phyloP scores from a whole-genome alignment of 2,329 filamentous ascomycete genomes.

The Fusarium sp. region DNA sequence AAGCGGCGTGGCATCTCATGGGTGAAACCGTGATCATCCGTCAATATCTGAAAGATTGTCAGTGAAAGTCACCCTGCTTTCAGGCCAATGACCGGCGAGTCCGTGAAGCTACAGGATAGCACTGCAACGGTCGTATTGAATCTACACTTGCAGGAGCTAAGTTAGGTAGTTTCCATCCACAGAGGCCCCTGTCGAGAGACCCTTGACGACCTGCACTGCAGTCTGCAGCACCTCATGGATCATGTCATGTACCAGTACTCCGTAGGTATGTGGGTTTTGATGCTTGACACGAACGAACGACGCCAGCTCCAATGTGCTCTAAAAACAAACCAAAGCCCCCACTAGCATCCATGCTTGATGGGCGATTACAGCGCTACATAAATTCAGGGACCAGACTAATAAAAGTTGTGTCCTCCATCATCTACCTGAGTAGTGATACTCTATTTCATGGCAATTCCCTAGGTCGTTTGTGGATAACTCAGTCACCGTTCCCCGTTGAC shows the following conservation, averaged over 20 bases:
- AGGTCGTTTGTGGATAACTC: conserved; percentile 1
- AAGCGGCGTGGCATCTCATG: conserved; percentile 18
- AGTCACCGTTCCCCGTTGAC: background rate
- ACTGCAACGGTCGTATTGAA: conserved; percentile 17
- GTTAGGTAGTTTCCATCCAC: conserved; percentile 8
- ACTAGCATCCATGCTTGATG: conserved; percentile 15
- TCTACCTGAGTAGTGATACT: background rate
- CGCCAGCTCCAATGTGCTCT: background rate
- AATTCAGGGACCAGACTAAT: conserved; percentile 26
- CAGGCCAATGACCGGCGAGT: conserved; percentile 30
- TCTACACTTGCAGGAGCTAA: background rate
- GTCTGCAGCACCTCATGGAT: conserved; percentile 6
- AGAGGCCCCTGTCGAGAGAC: conserved; percentile 21
- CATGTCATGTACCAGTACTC: background rate
- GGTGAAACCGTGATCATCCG: conserved; percentile 34
- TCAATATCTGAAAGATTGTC: conserved; percentile 6
- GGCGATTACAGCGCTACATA: conserved; percentile 4
- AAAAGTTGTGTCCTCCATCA: conserved; percentile 1
- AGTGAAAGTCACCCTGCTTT: background rate
- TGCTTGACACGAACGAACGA: conserved; percentile 30
- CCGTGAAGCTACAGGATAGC: conserved; percentile 18
- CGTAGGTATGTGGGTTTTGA: conserved; percentile 1
- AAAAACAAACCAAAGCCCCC: conserved; percentile 8
- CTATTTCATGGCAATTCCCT: conserved; percentile 4
- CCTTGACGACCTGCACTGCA: background rate